Percentiles rank a stretch among this genome's conserved stretches.
Conservation (phyloP, 2,329 filamentous ascomycete genomes). For the Verticillium longisporum region DNA sequence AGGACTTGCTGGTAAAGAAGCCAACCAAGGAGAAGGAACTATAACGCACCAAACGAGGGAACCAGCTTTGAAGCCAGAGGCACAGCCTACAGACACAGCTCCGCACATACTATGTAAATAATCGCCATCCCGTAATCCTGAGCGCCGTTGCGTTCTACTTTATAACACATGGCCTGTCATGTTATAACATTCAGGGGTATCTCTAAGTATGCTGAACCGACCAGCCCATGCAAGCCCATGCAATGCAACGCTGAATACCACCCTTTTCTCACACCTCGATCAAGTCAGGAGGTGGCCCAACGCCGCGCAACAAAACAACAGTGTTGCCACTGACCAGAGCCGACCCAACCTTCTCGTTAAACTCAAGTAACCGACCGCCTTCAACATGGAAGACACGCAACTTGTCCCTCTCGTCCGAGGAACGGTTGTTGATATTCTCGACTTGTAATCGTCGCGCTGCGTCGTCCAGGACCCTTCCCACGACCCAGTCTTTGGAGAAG, state of each 20-base stretch:
- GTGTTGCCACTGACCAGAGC: slow-evolving; percentile 77
- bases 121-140: background rate
- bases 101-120: too few species aligned
- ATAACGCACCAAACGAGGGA: background rate
- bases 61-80: background rate
- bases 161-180: background rate
- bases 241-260: background rate
- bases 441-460: slow-evolving; percentile 73
- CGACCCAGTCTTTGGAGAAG: slow-evolving; percentile 80
- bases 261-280: slow-evolving; percentile 42
- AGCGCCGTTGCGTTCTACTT: background rate
- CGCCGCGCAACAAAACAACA: slow-evolving; percentile 78
- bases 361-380: slow-evolving; percentile 78
- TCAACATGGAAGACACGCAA: slow-evolving; percentile 91
- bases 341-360: slow-evolving; percentile 75
- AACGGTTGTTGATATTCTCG: slow-evolving; percentile 77
- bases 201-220: background rate
- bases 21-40: slow-evolving; percentile 15
- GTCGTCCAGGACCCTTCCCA: slow-evolving; percentile 73
- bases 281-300: slow-evolving; percentile 71
- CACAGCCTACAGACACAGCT: background rate
- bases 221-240: too few species aligned
- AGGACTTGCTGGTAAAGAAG: slow-evolving; percentile 32
- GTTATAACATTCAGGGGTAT: background rate
- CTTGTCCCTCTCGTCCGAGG: slow-evolving; percentile 68